A percentile compares a stretch with the other conserved stretches of the same genome.
phyloP scores from a whole-genome alignment of 495 filamentous ascomycete species.

The Margaritispora aquatica region DNA sequence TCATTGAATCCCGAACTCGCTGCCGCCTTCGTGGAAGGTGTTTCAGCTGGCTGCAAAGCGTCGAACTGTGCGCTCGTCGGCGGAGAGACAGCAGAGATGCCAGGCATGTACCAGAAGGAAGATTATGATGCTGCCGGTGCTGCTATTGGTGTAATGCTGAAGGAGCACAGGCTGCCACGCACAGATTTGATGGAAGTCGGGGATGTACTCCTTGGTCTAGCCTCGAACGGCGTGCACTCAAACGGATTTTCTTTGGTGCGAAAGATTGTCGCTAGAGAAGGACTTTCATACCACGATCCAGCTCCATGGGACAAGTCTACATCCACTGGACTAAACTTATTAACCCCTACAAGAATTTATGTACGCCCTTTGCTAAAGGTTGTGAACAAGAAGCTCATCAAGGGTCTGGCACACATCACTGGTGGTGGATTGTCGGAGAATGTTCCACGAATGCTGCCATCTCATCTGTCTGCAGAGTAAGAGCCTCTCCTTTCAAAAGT shows the following conservation, averaged over 20 bases:
- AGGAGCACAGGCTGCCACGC: constrained; percentile 65
- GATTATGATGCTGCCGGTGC: constrained; percentile 89
- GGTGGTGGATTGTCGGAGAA: constrained; percentile 80
- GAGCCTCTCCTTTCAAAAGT: not conserved
- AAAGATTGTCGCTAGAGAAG: constrained; percentile 68
- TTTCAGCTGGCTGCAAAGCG: constrained; percentile 66
- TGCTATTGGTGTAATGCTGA: constrained; percentile 72
- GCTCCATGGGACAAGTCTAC: constrained; percentile 63
- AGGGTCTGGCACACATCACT: constrained; percentile 94
- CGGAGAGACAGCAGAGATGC: constrained; percentile 97
- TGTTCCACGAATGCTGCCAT: constrained; percentile 84
- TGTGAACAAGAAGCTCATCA: constrained; percentile 52
- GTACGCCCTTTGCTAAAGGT: constrained; percentile 65
- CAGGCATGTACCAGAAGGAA: constrained; percentile 74
- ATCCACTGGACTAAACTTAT: constrained; percentile 64
- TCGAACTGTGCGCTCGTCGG: constrained; percentile 79
- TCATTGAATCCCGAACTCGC: constrained; percentile 73
- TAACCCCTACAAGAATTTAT: constrained; percentile 79
- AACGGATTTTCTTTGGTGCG: constrained; percentile 95
- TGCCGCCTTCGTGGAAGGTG: constrained; percentile 75
- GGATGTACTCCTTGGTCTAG: constrained; percentile 78
- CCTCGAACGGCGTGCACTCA: constrained; percentile 79
- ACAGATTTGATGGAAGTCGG: constrained; percentile 69
- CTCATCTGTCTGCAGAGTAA: constrained; percentile 39
- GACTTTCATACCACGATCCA: constrained; percentile 58